Evolutionary conservation across 139 green algal genomes (phyloP).

Genomic region (Zygnema cylindricum): DNA sequence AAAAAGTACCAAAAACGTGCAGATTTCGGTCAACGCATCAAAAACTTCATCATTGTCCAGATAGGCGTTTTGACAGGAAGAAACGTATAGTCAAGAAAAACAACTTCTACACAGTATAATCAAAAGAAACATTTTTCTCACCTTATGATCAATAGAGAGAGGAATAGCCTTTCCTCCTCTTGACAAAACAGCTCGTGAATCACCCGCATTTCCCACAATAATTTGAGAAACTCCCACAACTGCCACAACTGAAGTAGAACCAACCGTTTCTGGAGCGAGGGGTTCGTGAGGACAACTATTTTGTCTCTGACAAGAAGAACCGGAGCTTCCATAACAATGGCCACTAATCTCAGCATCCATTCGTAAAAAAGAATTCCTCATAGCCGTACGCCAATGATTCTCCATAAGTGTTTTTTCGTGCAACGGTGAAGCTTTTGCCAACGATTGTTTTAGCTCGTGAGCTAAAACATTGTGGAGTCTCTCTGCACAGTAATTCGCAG

Average conservation of each 20-base stretch:
- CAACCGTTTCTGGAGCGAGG: slow-evolving; percentile 67
- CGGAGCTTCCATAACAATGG: neutral
- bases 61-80: too few relatives aligned
- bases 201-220: slow-evolving; percentile 82
- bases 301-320: neutral
- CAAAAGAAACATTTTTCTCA: slow-evolving; percentile 1
- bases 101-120: too few relatives aligned
- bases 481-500: neutral
- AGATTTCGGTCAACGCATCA: too few relatives aligned
- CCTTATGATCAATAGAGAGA: slow-evolving; percentile 63
- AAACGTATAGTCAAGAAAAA: too few relatives aligned
- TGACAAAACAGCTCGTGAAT: slow-evolving; percentile 86
- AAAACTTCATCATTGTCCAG: too few relatives aligned
- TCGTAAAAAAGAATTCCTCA: slow-evolving; percentile 22
- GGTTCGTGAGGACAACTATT: slow-evolving; percentile 7
- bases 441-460: slow-evolving; percentile 18
- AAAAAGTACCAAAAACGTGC: too few relatives aligned
- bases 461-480: neutral
- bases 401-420: slow-evolving; percentile 20
- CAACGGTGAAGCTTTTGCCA: neutral
- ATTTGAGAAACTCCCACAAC: slow-evolving; percentile 71
- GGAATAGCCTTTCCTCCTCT: slow-evolving; percentile 58
- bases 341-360: slow-evolving; percentile 43
- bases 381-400: slow-evolving; percentile 13
- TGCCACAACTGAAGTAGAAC: slow-evolving; percentile 85